Evolutionary conservation across 2,329 filamentous ascomycete genomes (phyloP), one percentile per base, ranked within the genome.

Genomic region (Arthroderma sp.): DNA sequence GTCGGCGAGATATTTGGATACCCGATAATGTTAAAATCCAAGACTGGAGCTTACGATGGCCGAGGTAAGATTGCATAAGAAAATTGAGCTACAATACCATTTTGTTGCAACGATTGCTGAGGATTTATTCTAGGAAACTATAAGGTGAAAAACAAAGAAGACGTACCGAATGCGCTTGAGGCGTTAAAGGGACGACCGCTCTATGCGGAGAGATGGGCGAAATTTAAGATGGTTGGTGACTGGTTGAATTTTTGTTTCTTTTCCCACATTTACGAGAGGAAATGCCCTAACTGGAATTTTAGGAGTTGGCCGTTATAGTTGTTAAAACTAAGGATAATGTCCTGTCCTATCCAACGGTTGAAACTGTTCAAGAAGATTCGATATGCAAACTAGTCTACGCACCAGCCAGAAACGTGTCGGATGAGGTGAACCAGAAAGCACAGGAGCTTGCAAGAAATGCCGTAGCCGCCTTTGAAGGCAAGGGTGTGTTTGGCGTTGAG

Each of bases 401-500:
- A 43, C 91, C 91, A 2, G 85, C 89, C 1, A 75, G 88, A 33
- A 72, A 75, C 5, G 79, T 93, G 3, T 70, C 78, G 1, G 66
- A 71, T 1, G 64, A 70, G 1, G 71, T 83, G 34, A 75, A 76
- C 49, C 64, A 77, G 51, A 68, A 75, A 55, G 88, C 88, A 0
- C 80, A 86, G 58, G 74, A 80, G 36, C 72, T 95, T 0, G 91
- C 88, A 0, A 77, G 78, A 53, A 78, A 83, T 47, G 88, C 91
- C 7, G 79, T 95, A 22, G 74, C 76, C 36, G 82, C 78, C 42
- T 82, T 98, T 44, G 80, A 80, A 69, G 91, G 91, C 42, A 82
- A 91, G 50, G 91, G 91, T 51, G 85, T 94, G 30, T 98, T 95
- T 63, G 91, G 89, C 0, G 89, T 96, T 0, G 91, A 98, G 66